phyloP scores from a whole-genome alignment of 2,329 filamentous ascomycete genomes.

The Fusarium staphyleae region DNA sequence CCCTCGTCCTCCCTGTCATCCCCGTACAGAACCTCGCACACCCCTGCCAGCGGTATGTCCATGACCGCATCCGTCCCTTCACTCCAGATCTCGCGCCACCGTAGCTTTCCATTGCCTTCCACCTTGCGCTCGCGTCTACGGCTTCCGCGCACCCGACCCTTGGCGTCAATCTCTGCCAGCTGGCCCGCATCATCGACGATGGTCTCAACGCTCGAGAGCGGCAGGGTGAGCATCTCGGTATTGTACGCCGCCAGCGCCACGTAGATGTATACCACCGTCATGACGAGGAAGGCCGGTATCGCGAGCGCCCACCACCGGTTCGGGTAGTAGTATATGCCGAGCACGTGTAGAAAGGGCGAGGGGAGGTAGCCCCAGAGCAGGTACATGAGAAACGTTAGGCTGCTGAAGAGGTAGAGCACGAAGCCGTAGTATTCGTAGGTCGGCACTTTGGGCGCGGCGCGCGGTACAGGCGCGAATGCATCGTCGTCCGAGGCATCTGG shows the following conservation, averaged over 20 bases:
- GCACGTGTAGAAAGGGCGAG: conserved; percentile 86
- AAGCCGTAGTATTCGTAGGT: conserved; percentile 99
- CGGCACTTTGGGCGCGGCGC: conserved; percentile 91
- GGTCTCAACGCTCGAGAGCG: conserved; percentile 81
- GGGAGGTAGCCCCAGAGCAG: conserved; percentile 89
- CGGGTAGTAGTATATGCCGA: conserved; percentile 96
- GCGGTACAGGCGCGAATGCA: conserved; percentile 81
- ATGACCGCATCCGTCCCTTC: conserved; percentile 95
- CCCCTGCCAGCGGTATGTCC: conserved; percentile 93
- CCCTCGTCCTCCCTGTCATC: conserved; percentile 50
- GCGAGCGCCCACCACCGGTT: conserved; percentile 98
- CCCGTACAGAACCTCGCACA: conserved; percentile 93
- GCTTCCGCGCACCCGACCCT: conserved; percentile 59
- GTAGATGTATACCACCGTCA: conserved; percentile 90
- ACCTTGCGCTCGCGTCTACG: conserved; percentile 48
- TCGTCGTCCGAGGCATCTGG: conserved; percentile 93
- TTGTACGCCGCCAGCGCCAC: conserved; percentile 92
- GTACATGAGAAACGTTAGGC: conserved; percentile 77
- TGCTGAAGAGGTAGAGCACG: conserved; percentile 90
- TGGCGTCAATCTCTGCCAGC: conserved; percentile 80
- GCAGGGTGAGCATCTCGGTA: conserved; percentile 83
- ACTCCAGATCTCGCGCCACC: conserved; percentile 88
- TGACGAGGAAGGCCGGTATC: conserved; percentile 88
- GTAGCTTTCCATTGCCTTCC: conserved; percentile 51
- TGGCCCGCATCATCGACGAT: conserved; percentile 90